Conservation (phyloP, 106 monocot species). For the Acorus gramineus region DNA sequence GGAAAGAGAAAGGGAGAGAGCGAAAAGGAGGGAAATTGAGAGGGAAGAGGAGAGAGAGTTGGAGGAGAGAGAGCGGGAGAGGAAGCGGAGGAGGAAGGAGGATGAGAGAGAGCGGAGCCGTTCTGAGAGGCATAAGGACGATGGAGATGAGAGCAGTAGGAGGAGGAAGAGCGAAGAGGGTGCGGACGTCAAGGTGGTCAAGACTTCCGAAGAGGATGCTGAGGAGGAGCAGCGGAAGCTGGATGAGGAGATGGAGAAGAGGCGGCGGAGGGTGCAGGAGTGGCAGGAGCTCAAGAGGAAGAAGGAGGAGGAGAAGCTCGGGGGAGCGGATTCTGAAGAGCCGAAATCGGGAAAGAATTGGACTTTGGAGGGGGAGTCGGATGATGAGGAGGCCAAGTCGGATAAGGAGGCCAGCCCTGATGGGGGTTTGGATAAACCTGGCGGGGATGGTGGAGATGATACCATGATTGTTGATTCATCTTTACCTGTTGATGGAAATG, state of each 20-base stretch:
- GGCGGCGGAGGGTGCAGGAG: constrained; percentile 74
- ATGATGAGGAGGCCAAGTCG: constrained; percentile 51
- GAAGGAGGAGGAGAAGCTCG: constrained; percentile 40
- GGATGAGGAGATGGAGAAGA: constrained; percentile 89
- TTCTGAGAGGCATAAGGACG: constrained; percentile 31
- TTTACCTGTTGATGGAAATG: constrained; percentile 4
- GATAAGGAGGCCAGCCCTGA: constrained; percentile 51
- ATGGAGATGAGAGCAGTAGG: constrained; percentile 18
- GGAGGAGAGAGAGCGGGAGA: constrained; percentile 22
- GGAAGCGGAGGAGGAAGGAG: constrained; percentile 40
- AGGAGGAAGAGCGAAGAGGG: constrained; percentile 20
- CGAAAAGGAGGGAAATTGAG: constrained; percentile 21
- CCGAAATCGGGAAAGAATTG: constrained; percentile 60
- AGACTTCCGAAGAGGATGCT: constrained; percentile 43
- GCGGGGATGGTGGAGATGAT: constrained; percentile 10
- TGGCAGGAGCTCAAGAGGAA: constrained; percentile 81
- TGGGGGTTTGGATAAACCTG: constrained; percentile 9
- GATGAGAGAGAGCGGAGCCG: constrained; percentile 23
- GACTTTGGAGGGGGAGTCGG: constrained; percentile 94
- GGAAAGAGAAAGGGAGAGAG: constrained; percentile 15
- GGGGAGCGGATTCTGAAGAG: constrained; percentile 18
- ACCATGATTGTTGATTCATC: constrained; percentile 21
- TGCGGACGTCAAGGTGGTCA: constrained; percentile 19
- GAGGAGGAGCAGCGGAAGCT: constrained; percentile 84
- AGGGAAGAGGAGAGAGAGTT: constrained; percentile 20